phyloP scores from a whole-genome alignment of 2,329 filamentous ascomycete species.

The Monosporascus sp. region DNA sequence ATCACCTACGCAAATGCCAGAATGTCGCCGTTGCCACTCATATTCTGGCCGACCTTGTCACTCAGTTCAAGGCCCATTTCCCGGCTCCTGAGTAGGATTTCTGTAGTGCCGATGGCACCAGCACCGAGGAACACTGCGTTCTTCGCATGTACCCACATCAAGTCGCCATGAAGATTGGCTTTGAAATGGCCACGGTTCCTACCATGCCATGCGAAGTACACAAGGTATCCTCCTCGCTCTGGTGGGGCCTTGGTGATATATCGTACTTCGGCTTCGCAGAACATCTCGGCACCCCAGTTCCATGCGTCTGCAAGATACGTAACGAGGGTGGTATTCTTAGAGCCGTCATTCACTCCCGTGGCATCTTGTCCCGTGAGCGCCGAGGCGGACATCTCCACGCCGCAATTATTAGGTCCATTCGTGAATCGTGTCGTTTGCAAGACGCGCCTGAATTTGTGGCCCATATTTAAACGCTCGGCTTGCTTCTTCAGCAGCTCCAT shows the following conservation, averaged over 20 bases:
- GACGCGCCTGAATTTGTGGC: constrained; percentile 49
- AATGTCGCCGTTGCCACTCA: constrained; percentile 64
- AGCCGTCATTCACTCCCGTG: constrained; percentile 63
- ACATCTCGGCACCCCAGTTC: constrained; percentile 69
- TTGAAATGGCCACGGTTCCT: constrained; percentile 50
- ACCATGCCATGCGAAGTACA: constrained; percentile 62
- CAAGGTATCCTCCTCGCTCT: constrained; percentile 49
- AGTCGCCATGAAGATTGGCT: constrained; percentile 48
- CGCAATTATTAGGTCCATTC: constrained; percentile 56
- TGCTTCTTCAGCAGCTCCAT: constrained; percentile 52
- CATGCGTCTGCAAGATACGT: constrained; percentile 66
- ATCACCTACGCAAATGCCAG: constrained; percentile 51
- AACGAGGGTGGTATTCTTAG: constrained; percentile 60
- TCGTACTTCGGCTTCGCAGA: constrained; percentile 63
- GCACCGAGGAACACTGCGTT: constrained; percentile 63
- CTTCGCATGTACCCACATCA: constrained; percentile 64
- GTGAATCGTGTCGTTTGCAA: constrained; percentile 60
- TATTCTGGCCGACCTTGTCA: constrained; percentile 50
- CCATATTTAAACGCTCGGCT: constrained; percentile 44
- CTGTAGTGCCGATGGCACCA: constrained; percentile 59
- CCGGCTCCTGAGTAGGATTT: constrained; percentile 58
- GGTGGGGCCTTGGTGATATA: constrained; percentile 50
- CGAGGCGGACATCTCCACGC: constrained; percentile 58
- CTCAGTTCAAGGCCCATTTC: constrained; percentile 54
- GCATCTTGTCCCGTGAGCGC: constrained; percentile 56